Evolutionary conservation across 2,329 filamentous ascomycete genomes (phyloP).

Genomic region (Thyridium curvatum): DNA sequence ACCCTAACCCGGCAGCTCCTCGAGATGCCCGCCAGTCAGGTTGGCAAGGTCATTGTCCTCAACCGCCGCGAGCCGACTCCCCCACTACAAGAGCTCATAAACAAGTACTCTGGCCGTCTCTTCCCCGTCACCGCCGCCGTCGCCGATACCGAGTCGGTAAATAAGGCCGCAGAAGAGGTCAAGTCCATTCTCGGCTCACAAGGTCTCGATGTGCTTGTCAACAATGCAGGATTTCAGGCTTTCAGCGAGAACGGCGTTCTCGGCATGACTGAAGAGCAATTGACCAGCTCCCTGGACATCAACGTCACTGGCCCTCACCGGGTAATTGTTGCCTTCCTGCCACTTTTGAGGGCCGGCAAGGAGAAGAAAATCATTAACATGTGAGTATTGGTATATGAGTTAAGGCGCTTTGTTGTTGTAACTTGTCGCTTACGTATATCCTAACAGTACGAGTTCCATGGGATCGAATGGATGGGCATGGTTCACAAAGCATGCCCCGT

Average conservation of each 20-base stretch:
- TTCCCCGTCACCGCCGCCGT: not conserved
- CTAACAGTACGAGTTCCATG: conserved; percentile 21
- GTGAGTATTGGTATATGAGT: conserved; percentile 15
- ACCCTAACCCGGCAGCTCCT: not conserved
- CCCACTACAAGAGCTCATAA: not conserved
- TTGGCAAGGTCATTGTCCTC: not conserved
- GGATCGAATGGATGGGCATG: conserved; percentile 28
- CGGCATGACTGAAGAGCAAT: not conserved
- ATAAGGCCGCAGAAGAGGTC: conserved; percentile 22
- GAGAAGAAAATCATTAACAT: conserved; percentile 36
- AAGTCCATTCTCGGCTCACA: conserved; percentile 21
- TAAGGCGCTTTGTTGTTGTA: no score
- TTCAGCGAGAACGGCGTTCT: conserved; percentile 10
- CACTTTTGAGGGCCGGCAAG: conserved; percentile 26
- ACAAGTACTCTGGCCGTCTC: not conserved
- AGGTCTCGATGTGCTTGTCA: conserved; percentile 38
- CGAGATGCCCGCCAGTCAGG: not conserved
- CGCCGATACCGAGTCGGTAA: conserved; percentile 14
- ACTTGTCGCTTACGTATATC: no score
- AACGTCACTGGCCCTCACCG: conserved; percentile 22
- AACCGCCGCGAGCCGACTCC: not conserved
- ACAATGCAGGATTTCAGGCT: conserved; percentile 30
- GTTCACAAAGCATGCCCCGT: conserved; percentile 12
- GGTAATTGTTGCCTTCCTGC: conserved; percentile 29
- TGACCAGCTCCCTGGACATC: conserved; percentile 5